Conservation (phyloP, 305 asterid genomes). For the Lippia alba region DNA sequence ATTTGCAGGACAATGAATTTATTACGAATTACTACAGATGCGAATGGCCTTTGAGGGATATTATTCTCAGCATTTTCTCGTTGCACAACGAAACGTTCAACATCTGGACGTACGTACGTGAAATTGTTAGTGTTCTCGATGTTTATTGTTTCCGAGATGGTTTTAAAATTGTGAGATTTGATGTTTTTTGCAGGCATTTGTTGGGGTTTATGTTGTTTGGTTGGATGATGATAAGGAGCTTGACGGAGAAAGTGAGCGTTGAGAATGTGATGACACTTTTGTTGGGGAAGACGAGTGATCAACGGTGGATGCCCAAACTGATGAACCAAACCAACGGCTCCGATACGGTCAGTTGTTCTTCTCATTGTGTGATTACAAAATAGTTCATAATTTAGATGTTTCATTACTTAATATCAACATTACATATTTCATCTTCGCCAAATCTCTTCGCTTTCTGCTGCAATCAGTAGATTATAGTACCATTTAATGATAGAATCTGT, state of each 20-base stretch:
- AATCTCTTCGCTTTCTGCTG: no score
- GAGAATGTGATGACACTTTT: constrained; percentile 42
- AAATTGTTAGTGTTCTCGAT: no score
- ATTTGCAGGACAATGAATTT: constrained; percentile 69
- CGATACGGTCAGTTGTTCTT: constrained; percentile 42
- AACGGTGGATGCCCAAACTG: constrained; percentile 39
- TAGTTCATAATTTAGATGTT: background rate
- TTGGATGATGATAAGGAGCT: constrained; percentile 62
- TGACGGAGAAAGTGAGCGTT: constrained; percentile 53
- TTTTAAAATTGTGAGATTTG: background rate
- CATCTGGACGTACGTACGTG: constrained; percentile 65
- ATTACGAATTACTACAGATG: constrained; percentile 70
- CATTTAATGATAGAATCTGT: background rate
- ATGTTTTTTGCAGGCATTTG: constrained; percentile 60
- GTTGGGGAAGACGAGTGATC: constrained; percentile 46
- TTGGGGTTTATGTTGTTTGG: constrained; percentile 66
- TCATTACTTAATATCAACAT: no score
- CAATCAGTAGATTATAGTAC: no score
- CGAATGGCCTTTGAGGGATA: constrained; percentile 72
- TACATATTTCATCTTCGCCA: no score
- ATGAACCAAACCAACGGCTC: constrained; percentile 48
- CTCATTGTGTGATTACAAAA: background rate
- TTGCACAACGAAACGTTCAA: constrained; percentile 75
- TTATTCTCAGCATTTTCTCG: constrained; percentile 62
- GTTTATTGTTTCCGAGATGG: no score